Evolutionary conservation across 805 yeast species (phyloP).

Genomic region (Sungouiella thailandica): DNA sequence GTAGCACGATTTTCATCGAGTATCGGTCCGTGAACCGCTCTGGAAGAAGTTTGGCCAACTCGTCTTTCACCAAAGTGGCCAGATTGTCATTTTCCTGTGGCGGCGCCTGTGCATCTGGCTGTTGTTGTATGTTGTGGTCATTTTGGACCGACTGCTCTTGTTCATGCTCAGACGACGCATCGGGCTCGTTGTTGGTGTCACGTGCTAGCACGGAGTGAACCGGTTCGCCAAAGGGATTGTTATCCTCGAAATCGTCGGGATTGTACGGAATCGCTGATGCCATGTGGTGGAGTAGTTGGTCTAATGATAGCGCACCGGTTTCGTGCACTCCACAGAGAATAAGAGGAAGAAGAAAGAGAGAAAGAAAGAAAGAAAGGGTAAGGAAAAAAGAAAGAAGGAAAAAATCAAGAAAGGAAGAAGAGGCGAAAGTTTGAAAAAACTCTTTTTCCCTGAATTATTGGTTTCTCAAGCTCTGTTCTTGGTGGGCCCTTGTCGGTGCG

Average conservation of each 20-base stretch:
- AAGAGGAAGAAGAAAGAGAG: too few species aligned
- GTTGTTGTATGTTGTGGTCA: slow-evolving; percentile 1
- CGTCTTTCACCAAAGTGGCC: slow-evolving; percentile 30
- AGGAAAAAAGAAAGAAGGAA: too few species aligned
- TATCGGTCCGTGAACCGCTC: slow-evolving; percentile 44
- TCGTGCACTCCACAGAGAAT: too few species aligned
- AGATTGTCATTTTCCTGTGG: not conserved
- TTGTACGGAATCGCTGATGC: slow-evolving; percentile 42
- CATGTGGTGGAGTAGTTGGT: slow-evolving; percentile 20
- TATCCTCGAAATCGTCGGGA: slow-evolving; percentile 42
- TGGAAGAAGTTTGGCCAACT: slow-evolving; percentile 44
- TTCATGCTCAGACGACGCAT: slow-evolving; percentile 8
- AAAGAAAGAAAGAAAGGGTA: too few species aligned
- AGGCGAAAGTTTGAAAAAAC: too few species aligned
- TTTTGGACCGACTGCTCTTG: slow-evolving; percentile 11
- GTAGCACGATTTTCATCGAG: slow-evolving; percentile 49
- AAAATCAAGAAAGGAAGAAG: too few species aligned
- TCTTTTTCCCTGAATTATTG: too few species aligned
- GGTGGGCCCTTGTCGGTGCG: too few species aligned
- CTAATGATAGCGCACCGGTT: too few species aligned
- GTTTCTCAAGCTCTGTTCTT: too few species aligned
- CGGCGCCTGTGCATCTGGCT: not conserved
- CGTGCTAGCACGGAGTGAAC: slow-evolving; percentile 11
- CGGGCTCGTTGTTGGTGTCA: not conserved
- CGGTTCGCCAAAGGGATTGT: slow-evolving; percentile 40